phyloP scores from a whole-genome alignment of 1,284 basidiomycete species.

The Cutaneotrichosporon dermatis region DNA sequence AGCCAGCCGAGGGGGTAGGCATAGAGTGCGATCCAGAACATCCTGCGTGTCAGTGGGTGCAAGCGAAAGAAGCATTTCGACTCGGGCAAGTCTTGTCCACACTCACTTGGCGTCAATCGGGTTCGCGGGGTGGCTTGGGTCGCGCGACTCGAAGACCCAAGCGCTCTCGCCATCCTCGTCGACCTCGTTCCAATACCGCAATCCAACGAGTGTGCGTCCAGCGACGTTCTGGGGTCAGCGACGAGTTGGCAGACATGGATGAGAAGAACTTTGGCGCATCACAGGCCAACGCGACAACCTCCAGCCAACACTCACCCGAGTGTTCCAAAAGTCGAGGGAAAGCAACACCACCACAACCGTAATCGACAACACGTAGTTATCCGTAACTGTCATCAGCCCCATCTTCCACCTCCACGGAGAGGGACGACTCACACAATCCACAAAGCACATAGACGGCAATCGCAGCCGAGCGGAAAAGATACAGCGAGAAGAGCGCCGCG shows the following conservation, averaged over 20 bases:
- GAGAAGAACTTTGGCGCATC: too few species aligned
- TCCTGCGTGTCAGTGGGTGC: conserved; percentile 9
- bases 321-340: conserved; percentile 96
- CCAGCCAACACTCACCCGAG: conserved; percentile 57
- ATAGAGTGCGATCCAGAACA: conserved; percentile 68
- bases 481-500: conserved; percentile 73
- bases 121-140: conserved; percentile 87
- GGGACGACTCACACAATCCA: conserved; percentile 53
- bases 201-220: conserved; percentile 80
- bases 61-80: too few species aligned
- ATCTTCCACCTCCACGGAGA: neutral
- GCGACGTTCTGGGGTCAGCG: conserved; percentile 65
- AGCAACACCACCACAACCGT: conserved; percentile 84
- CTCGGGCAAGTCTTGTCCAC: too few species aligned
- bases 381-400: conserved; percentile 57
- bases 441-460: conserved; percentile 82
- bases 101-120: conserved; percentile 69
- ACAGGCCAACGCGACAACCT: too few species aligned
- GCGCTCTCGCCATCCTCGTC: conserved; percentile 92
- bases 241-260: neutral
- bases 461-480: conserved; percentile 76
- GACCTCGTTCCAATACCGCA: conserved; percentile 96
- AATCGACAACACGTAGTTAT: conserved; percentile 86
- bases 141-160: conserved; percentile 92
- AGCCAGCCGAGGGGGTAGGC: conserved; percentile 84